phyloP scores from a whole-genome alignment of 2,329 filamentous ascomycete genomes.

The Penicillium sp. region DNA sequence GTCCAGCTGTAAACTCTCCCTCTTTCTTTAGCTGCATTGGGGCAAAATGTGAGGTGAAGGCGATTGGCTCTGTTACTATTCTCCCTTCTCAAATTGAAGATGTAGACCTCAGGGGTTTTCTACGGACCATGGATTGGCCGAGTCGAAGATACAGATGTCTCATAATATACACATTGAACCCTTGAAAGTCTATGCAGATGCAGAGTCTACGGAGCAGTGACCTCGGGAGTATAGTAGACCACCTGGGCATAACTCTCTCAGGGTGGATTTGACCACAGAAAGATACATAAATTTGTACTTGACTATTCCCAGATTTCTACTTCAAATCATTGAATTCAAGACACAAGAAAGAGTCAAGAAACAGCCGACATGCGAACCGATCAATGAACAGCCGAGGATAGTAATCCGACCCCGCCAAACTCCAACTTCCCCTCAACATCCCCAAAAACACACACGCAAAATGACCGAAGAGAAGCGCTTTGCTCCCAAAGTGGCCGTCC shows the following conservation, averaged over 20 bases:
- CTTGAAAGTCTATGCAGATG: too few species aligned
- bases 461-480: constrained; percentile 43
- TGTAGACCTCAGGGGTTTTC: too few species aligned
- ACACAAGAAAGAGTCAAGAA: not conserved
- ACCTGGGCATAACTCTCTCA: too few species aligned
- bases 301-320: not conserved
- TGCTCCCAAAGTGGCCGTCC: constrained; percentile 42
- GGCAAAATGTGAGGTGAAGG: not conserved
- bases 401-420: constrained; percentile 23
- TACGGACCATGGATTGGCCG: too few species aligned
- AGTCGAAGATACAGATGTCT: too few species aligned
- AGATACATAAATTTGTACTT: too few species aligned
- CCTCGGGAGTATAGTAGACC: too few species aligned
- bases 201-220: too few species aligned
- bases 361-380: not conserved
- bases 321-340: not conserved
- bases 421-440: constrained; percentile 28
- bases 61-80: too few species aligned
- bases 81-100: too few species aligned
- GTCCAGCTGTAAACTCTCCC: not conserved
- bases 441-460: constrained; percentile 2
- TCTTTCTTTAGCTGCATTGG: not conserved
- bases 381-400: constrained; percentile 16
- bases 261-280: too few species aligned
- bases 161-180: too few species aligned